Evolutionary conservation across 768 basidiomycete genomes (phyloP).

Genomic region (Suillus occidentalis): DNA sequence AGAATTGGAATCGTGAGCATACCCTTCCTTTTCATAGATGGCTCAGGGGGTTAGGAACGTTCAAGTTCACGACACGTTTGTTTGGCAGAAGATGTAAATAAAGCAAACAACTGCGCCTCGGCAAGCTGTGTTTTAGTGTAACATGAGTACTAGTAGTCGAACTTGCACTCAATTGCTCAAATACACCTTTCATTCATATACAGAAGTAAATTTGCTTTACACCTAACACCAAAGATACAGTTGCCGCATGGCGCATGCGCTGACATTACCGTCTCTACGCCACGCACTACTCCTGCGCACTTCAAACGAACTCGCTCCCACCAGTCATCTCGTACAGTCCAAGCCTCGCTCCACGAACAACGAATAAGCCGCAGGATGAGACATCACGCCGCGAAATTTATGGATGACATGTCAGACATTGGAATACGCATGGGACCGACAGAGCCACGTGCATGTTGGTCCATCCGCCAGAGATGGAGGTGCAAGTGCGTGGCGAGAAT

Average conservation of each 20-base stretch:
- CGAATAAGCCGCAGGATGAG: not conserved
- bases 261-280: slow-evolving; percentile 67
- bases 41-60: not conserved
- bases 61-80: slow-evolving; percentile 14
- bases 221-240: slow-evolving; percentile 56
- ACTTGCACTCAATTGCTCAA: no score
- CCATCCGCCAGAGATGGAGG: no score
- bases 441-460: not conserved
- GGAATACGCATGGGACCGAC: not conserved
- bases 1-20: not conserved
- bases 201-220: slow-evolving; percentile 74
- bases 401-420: not conserved
- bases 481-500: not conserved
- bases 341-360: not conserved
- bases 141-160: no score
- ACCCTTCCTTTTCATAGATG: not conserved
- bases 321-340: no score
- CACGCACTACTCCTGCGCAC: slow-evolving; percentile 76
- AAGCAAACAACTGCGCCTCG: no score
- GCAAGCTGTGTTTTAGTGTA: no score
- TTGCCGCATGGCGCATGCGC: slow-evolving; percentile 63
- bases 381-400: not conserved
- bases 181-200: no score
- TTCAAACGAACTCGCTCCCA: slow-evolving; percentile 23
- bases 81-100: slow-evolving; percentile 24